Percentiles rank a stretch among this genome's conserved stretches.
phyloP scores from a whole-genome alignment of 768 basidiomycete genomes.

The Ramaria rubella region DNA sequence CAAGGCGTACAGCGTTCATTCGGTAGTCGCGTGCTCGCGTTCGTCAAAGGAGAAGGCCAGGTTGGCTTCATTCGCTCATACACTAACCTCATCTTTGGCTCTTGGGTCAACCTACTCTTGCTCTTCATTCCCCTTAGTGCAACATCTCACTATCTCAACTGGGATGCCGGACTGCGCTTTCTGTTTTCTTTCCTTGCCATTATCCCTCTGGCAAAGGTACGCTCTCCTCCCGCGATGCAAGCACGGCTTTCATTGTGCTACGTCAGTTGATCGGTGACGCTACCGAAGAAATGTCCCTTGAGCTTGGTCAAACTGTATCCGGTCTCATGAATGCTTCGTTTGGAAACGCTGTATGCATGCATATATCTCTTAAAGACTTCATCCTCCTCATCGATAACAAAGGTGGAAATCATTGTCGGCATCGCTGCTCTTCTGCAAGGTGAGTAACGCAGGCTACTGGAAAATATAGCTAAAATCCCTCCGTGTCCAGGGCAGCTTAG shows the following conservation, averaged over 20 bases:
- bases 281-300: slow-evolving; percentile 73
- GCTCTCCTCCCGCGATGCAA: slow-evolving; percentile 19
- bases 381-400: no score
- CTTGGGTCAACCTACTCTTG: slow-evolving; percentile 71
- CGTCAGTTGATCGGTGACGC: slow-evolving; percentile 70
- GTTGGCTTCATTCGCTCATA: slow-evolving; percentile 55
- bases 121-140: slow-evolving; percentile 73
- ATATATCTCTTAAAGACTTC: slow-evolving; percentile 52
- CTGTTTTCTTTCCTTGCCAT: slow-evolving; percentile 75
- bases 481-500: slow-evolving; percentile 59
- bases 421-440: slow-evolving; percentile 77
- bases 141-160: slow-evolving; percentile 54
- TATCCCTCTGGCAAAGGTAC: slow-evolving; percentile 79
- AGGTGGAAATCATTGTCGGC: slow-evolving; percentile 83
- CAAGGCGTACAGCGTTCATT: slow-evolving; percentile 20
- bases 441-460: slow-evolving; percentile 21
- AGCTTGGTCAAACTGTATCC: slow-evolving; percentile 78
- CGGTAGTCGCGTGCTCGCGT: slow-evolving; percentile 28
- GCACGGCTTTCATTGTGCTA: neutral
- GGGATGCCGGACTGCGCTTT: slow-evolving; percentile 75
- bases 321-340: slow-evolving; percentile 73
- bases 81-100: slow-evolving; percentile 53
- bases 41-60: slow-evolving; percentile 53
- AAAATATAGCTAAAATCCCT: neutral
- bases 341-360: slow-evolving; percentile 14